A percentile compares a stretch with the other conserved stretches of the same genome.
phyloP scores from a whole-genome alignment of 2,329 filamentous ascomycete genomes.

The Colletotrichum kahawae region DNA sequence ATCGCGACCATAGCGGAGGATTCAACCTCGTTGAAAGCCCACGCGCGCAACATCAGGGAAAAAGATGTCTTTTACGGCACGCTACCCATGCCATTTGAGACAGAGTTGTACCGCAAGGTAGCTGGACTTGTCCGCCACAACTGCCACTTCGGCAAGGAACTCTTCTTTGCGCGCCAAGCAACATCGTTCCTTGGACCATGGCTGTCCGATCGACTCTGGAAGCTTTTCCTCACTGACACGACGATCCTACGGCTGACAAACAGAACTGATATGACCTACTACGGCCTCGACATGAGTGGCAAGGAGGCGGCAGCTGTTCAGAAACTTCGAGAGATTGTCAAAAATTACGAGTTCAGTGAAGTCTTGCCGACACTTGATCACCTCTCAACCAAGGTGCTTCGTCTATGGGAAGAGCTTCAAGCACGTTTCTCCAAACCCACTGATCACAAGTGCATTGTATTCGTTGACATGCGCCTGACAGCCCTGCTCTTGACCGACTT shows the following conservation, averaged over 20 bases:
- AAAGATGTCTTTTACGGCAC: constrained; percentile 51
- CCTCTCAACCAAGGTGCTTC: constrained; percentile 76
- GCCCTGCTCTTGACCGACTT: constrained; percentile 75
- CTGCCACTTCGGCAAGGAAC: constrained; percentile 57
- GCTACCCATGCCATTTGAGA: constrained; percentile 60
- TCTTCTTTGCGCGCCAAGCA: constrained; percentile 63
- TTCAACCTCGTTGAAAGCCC: constrained; percentile 33
- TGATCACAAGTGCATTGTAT: constrained; percentile 80
- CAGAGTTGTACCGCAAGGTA: constrained; percentile 67
- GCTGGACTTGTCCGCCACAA: constrained; percentile 46
- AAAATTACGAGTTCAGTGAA: constrained; percentile 49
- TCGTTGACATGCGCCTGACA: constrained; percentile 80
- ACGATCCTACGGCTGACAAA: constrained; percentile 66
- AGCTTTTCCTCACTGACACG: constrained; percentile 68
- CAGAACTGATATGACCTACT: constrained; percentile 40
- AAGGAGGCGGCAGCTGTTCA: constrained; percentile 60
- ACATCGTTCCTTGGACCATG: constrained; percentile 77
- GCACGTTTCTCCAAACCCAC: constrained; percentile 65
- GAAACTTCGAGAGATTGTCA: constrained; percentile 62
- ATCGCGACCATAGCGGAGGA: constrained; percentile 74
- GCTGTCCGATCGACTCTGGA: constrained; percentile 86
- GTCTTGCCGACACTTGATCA: constrained; percentile 35
- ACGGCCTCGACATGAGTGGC: constrained; percentile 45
- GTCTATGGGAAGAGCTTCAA: constrained; percentile 65
- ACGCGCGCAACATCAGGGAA: constrained; percentile 52